Base-by-base conservation (phyloP, 495 filamentous ascomycete species). In the Lophiostoma macrostomum region DNA sequence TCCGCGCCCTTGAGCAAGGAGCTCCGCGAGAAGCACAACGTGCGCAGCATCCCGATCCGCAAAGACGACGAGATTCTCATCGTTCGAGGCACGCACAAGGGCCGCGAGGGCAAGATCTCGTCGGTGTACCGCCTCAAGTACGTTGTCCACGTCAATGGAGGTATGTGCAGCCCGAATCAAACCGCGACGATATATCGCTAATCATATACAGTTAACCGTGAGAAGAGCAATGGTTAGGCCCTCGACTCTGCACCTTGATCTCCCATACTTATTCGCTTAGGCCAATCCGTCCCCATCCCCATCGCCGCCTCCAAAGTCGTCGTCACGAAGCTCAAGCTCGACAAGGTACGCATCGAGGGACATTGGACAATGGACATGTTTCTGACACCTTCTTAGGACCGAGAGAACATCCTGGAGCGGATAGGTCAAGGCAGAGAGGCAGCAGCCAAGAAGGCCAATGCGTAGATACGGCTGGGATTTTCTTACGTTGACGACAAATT, bases 71-170 rank as follows among this genome's bases (percentile, higher is more conserved):
- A 95, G 75, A 90, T 97, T 64, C 73, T 75, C 67, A 83, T 99
- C 67, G 80, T 86, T 64, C 90, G 93, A 49, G 93, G 93, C 32
- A 51, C 51, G 39, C 31, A 44, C 77, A 96, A 96, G 81, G 91
- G 90, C 72, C 88, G 89, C 64, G 90, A 95, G 74, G 91, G 91
- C 76, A 91, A 94, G 77, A 80, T 98, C 75, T 90, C 82, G 67
- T 84, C 83, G 64, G 90, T 96, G 70, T 97, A 99, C 87, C 91
- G 93, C 75, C 87, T 95, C 66, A 96, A 96, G 78, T 98, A 88
- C 76, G 77, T 27, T 28, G 29, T 64, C 34, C 60, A 64, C 46
- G 39, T 64, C 56, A 50, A 41, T 37, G 56, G 56, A 31, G 56
- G 56, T 60, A 36, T 37, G 35, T 37, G 29, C 38, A 40, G 3